Base-by-base conservation (phyloP, 1,139 yeast species). In the Zygosaccharomyces sapae region DNA sequence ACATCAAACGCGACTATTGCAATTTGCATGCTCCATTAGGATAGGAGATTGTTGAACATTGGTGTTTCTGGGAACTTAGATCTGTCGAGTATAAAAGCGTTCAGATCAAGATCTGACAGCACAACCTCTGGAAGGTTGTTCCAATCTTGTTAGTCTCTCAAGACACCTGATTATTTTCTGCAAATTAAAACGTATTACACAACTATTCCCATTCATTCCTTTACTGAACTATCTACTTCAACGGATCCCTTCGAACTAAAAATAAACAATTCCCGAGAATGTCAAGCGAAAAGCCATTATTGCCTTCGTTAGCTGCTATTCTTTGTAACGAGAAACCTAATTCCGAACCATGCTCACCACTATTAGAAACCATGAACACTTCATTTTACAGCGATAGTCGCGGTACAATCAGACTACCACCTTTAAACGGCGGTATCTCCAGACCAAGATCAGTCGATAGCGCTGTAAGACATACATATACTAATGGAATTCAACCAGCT, bases 321-420 rank as follows among this genome's bases (percentile, higher is more conserved):
- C 41, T 52, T 25, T 46, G 41, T 27, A 46, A 42, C 22, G 47
- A 42, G 2, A 45, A 46, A 30, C 45, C 39, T 2, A 39, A 19
- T 22, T 39, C 49, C n/a, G 48, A 39, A 20, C 43, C 48, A 8
- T 48, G 48, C 38, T 44, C 54, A 8, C 50, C 55, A 24, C 43
- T 46, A 6, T 43, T 48, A 37, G 46, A 45, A 7, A 42, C 40
- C 8, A 30, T 42, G 33, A 52, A 43, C 35, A 38, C 48, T 9
- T 44, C 44, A 12, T 53, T 53, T 38, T 45, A 42, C 22, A 50
- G 47, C 34, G 55, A 51, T 33, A 46, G 45, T 16, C 50, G 46
- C 8, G 56, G 67, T 5, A 45, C 56, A 5, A 60, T 62, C 33
- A 57, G 55, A 37, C 49, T 62, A 27, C 66, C 66, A 25, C 66